These are phyloP conservation scores for Ganoderma boninense DNA, from an alignment of 1,284 basidiomycete genomes.

Conservation along the genomic window DNA sequence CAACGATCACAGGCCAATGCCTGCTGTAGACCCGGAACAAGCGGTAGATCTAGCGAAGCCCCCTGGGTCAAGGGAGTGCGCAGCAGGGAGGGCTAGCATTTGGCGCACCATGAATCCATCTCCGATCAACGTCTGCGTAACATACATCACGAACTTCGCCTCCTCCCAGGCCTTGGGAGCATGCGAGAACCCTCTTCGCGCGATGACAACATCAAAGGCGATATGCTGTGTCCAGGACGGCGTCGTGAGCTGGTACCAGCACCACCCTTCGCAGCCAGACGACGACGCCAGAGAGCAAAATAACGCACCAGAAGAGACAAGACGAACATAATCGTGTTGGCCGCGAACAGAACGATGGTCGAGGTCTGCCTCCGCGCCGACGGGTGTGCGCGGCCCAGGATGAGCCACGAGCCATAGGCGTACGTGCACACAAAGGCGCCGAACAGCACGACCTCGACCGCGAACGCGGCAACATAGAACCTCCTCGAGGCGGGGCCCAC, in stretches of 20 bases:
- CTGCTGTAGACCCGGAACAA: slow-evolving; percentile 13
- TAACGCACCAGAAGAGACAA: slow-evolving; percentile 13
- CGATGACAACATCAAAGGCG: slow-evolving; percentile 9
- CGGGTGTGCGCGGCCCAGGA: slow-evolving; percentile 10
- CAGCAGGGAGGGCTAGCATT: neutral
- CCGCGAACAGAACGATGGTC: slow-evolving; percentile 10
- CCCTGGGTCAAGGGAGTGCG: neutral
- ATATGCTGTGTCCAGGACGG: slow-evolving; percentile 5
- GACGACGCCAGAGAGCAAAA: too few relatives aligned
- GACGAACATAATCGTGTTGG: slow-evolving; percentile 18
- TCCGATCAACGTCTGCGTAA: slow-evolving; percentile 14
- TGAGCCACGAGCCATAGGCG: slow-evolving; percentile 13
- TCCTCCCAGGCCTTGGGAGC: neutral
- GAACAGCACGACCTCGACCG: slow-evolving; percentile 12
- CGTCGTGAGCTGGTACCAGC: too few relatives aligned
- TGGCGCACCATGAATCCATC: slow-evolving; percentile 19
- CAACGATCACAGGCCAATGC: slow-evolving; percentile 12
- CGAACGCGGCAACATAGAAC: slow-evolving; percentile 16
- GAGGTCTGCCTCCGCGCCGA: slow-evolving; percentile 14
- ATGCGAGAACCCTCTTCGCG: slow-evolving; percentile 8
- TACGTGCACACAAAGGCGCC: slow-evolving; percentile 11
- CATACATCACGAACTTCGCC: slow-evolving; percentile 16
- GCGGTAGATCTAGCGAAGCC: slow-evolving; percentile 13
- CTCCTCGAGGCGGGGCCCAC: slow-evolving; percentile 8
- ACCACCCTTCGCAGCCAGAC: neutral